phyloP scores from a whole-genome alignment of 768 basidiomycete species.

The Panellus pusillus region DNA sequence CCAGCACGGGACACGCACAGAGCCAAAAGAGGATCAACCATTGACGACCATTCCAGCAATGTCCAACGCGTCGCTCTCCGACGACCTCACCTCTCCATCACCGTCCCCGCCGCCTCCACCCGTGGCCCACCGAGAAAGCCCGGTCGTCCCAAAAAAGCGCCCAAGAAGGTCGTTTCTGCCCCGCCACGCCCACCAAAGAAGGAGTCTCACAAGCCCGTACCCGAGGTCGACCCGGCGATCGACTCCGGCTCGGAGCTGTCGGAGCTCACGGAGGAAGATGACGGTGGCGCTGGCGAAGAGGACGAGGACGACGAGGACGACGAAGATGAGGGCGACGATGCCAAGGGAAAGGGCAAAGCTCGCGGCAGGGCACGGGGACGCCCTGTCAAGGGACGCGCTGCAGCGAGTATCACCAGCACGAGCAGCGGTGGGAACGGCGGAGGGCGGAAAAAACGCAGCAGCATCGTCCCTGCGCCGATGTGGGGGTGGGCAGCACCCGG shows the following conservation, averaged over 20 bases:
- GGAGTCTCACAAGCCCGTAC: constrained; percentile 3
- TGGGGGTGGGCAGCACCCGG: constrained; percentile 79
- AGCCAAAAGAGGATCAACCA: no score
- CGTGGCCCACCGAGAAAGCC: constrained; percentile 1
- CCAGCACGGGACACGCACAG: no score
- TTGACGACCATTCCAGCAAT: neutral
- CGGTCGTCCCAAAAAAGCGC: constrained; percentile 12
- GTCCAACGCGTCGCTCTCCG: constrained; percentile 15
- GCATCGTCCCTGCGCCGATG: constrained; percentile 77
- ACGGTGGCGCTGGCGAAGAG: constrained; percentile 33
- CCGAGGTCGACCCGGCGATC: constrained; percentile 43
- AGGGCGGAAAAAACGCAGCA: constrained; percentile 56
- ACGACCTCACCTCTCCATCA: constrained; percentile 8
- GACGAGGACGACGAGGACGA: constrained; percentile 30
- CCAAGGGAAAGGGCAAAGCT: constrained; percentile 27
- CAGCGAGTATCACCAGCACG: constrained; percentile 12
- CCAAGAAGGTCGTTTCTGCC: constrained; percentile 12
- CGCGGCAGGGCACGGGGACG: constrained; percentile 21
- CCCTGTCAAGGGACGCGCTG: constrained; percentile 15
- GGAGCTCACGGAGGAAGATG: constrained; percentile 81
- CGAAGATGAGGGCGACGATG: constrained; percentile 24
- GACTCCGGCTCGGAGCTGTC: constrained; percentile 71
- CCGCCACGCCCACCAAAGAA: constrained; percentile 1
- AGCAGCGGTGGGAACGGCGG: constrained; percentile 12
- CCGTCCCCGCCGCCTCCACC: constrained; percentile 10